Evolutionary conservation across 176 grass and related monocot species (phyloP).

Genomic region (Triticum dicoccoides): DNA sequence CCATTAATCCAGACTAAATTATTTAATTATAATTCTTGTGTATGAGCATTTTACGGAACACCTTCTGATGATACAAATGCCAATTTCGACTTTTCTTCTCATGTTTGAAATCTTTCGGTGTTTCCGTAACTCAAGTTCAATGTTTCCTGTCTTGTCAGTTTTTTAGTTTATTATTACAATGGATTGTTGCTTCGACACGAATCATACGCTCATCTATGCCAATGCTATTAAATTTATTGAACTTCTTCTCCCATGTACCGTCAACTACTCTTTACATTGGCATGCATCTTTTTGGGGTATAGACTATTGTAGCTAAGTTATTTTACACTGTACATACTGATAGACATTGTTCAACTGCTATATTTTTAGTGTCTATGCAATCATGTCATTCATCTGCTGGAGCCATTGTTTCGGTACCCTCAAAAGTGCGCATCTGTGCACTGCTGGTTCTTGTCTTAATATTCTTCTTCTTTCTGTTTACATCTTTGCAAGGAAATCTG

Average conservation of each 20-base stretch:
- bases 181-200: background rate
- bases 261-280: background rate
- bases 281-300: background rate
- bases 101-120: background rate
- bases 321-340: background rate
- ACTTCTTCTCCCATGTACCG: background rate
- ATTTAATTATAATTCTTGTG: background rate
- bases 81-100: background rate
- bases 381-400: background rate
- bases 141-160: background rate
- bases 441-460: background rate
- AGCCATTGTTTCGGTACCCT: background rate
- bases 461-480: constrained; percentile 1
- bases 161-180: constrained; percentile 19
- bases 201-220: background rate
- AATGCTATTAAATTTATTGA: background rate
- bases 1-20: constrained; percentile 1
- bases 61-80: background rate
- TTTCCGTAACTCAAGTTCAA: background rate
- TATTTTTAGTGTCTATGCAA: background rate
- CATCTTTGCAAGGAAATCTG: constrained; percentile 66
- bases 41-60: background rate
- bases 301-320: background rate
- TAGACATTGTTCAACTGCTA: background rate
- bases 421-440: background rate